Percentiles rank a stretch among this genome's conserved stretches.
phyloP scores from a whole-genome alignment of 768 basidiomycete species.

The Termitomyces sp. region DNA sequence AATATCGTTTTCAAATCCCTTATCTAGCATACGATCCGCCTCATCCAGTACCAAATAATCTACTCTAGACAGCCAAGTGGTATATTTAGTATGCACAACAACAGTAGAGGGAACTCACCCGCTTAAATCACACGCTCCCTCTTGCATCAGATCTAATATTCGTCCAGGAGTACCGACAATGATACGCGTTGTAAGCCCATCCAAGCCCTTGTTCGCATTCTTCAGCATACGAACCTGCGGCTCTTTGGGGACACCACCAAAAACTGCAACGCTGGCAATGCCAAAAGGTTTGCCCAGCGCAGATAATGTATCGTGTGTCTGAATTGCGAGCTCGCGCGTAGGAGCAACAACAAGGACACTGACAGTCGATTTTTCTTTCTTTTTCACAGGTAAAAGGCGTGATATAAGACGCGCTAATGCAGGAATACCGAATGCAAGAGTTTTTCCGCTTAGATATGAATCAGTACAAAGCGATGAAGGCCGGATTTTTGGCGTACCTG shows the following conservation, averaged over 20 bases:
- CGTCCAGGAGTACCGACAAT: slow-evolving; percentile 96
- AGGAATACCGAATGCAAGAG: slow-evolving; percentile 92
- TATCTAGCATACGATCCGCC: slow-evolving; percentile 97
- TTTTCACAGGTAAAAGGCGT: slow-evolving; percentile 26
- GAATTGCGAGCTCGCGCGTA: slow-evolving; percentile 93
- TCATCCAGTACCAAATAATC: slow-evolving; percentile 94
- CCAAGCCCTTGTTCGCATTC: slow-evolving; percentile 47
- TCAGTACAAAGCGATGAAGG: slow-evolving; percentile 4
- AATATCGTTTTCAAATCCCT: slow-evolving; percentile 98
- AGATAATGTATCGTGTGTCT: slow-evolving; percentile 84
- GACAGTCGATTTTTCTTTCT: slow-evolving; percentile 33
- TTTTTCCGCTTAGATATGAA: slow-evolving; percentile 74
- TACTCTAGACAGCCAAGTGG: slow-evolving; percentile 47
- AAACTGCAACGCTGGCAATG: slow-evolving; percentile 83
- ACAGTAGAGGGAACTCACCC: slow-evolving; percentile 40
- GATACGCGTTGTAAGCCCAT: slow-evolving; percentile 57
- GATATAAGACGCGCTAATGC: slow-evolving; percentile 69
- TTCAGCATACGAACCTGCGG: slow-evolving; percentile 71
- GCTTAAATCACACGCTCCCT: slow-evolving; percentile 81
- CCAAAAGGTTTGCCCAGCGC: slow-evolving; percentile 71
- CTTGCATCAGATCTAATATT: slow-evolving; percentile 87
- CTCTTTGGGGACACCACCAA: slow-evolving; percentile 92
- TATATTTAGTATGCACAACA: background rate
- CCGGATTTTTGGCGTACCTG: slow-evolving; percentile 44
- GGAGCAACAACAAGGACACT: slow-evolving; percentile 85